Conservation (phyloP, 2,329 filamentous ascomycete genomes). For the Fusarium caatingaense region DNA sequence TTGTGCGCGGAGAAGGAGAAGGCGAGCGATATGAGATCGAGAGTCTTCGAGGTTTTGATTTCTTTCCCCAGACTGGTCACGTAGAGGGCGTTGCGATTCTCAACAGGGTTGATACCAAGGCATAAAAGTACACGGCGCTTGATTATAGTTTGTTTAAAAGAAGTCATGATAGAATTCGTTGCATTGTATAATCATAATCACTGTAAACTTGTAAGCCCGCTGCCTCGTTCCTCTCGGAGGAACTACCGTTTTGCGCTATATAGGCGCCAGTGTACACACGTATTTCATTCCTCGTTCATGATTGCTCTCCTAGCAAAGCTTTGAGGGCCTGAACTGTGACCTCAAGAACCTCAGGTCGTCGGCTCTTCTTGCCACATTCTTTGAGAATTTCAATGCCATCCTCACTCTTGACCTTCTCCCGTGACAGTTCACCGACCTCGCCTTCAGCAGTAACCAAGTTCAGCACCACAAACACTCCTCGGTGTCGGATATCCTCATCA, state of each 20-base stretch:
- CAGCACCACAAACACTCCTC: constrained; percentile 79
- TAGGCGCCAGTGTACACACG: constrained; percentile 11
- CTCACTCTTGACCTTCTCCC: constrained; percentile 69
- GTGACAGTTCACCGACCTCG: constrained; percentile 70
- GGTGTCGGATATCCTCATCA: constrained; percentile 73
- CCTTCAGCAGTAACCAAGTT: constrained; percentile 78
- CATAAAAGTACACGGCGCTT: constrained; percentile 29
- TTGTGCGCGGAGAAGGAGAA: constrained; percentile 75
- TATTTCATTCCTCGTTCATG: constrained; percentile 19
- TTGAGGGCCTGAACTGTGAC: constrained; percentile 80
- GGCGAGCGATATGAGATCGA: constrained; percentile 81
- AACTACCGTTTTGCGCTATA: constrained; percentile 8
- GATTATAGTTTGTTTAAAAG: constrained; percentile 11
- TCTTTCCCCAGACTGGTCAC: constrained; percentile 89
- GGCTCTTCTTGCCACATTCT: constrained; percentile 74
- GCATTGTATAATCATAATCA: constrained; percentile 33
- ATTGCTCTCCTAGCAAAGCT: constrained; percentile 63
- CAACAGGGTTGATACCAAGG: constrained; percentile 61
- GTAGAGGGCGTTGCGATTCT: constrained; percentile 76
- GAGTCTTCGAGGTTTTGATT: constrained; percentile 92
- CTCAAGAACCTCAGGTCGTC: constrained; percentile 76
- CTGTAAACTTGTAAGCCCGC: constrained; percentile 28
- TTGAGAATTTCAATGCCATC: constrained; percentile 76
- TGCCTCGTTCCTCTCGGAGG: constrained; percentile 14
- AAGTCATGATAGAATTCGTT: constrained; percentile 27